A percentile compares a stretch with the other conserved stretches of the same genome.
Conservation (phyloP, 1,284 basidiomycete species). For the Limonomyces culmigenus region DNA sequence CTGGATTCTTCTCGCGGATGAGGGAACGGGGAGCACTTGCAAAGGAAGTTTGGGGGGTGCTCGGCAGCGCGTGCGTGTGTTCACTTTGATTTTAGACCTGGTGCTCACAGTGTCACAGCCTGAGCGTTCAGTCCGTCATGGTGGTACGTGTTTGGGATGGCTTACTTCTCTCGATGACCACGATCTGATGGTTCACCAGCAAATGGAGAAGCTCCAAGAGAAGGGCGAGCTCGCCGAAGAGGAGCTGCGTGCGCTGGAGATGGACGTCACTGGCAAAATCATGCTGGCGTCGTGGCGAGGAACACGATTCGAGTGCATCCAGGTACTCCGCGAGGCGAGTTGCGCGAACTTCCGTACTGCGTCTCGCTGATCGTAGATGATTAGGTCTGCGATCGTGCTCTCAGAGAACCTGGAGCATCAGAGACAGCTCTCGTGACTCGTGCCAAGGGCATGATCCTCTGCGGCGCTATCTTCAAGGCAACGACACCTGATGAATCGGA, state of each 20-base stretch:
- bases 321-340: conserved; percentile 50
- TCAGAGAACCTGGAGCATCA: conserved; percentile 57
- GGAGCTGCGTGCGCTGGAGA: conserved; percentile 74
- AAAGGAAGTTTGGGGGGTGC: conserved; percentile 89
- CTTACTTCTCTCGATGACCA: conserved; percentile 17
- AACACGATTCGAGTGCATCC: conserved; percentile 81
- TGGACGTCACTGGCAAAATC: conserved; percentile 84
- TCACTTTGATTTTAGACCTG: conserved; percentile 3
- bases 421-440: conserved; percentile 62
- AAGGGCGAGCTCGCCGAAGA: conserved; percentile 79
- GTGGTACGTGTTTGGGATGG: conserved; percentile 5
- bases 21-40: conserved; percentile 91
- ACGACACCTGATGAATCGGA: conserved; percentile 77
- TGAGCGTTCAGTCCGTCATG: conserved; percentile 57
- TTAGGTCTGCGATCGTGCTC: conserved; percentile 49
- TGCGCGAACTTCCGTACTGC: neutral
- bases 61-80: conserved; percentile 68
- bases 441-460: conserved; percentile 73
- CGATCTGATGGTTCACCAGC: too few species aligned
- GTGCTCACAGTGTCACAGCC: conserved; percentile 16
- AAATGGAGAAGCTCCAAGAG: conserved; percentile 83
- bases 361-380: neutral
- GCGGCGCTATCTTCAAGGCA: conserved; percentile 77
- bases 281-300: conserved; percentile 92
- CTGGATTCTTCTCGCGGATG: conserved; percentile 85